Evolutionary conservation across 2,329 filamentous ascomycete species (phyloP).

Genomic region (Apiospora phragmitis): DNA sequence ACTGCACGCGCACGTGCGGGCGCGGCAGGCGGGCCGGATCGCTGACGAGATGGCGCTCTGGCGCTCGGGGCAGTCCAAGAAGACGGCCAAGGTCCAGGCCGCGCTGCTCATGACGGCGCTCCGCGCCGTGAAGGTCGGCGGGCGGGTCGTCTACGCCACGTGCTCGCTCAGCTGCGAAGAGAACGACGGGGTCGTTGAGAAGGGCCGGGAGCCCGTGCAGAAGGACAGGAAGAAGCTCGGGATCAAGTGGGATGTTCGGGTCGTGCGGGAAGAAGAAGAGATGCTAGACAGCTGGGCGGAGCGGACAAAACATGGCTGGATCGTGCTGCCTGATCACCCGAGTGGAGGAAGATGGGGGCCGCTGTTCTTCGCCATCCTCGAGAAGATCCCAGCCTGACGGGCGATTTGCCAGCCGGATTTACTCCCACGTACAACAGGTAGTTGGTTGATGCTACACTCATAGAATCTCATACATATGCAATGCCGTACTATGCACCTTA

Average conservation of each 20-base stretch:
- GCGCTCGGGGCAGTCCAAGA: slow-evolving; percentile 36
- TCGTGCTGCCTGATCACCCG: slow-evolving; percentile 39
- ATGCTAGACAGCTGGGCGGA: slow-evolving; percentile 28
- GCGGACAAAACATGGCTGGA: slow-evolving; percentile 37
- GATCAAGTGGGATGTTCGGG: slow-evolving; percentile 28
- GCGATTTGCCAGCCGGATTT: background rate
- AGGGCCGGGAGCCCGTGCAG: slow-evolving; percentile 30
- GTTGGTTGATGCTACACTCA: background rate
- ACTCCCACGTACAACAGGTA: background rate
- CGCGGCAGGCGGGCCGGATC: slow-evolving; percentile 28
- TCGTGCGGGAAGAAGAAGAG: slow-evolving; percentile 20
- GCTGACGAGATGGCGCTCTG: slow-evolving; percentile 38
- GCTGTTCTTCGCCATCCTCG: slow-evolving; percentile 39
- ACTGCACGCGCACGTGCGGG: slow-evolving; percentile 35
- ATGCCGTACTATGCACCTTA: background rate
- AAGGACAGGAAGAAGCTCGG: slow-evolving; percentile 38
- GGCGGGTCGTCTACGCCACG: slow-evolving; percentile 39
- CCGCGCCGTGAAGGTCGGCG: slow-evolving; percentile 33
- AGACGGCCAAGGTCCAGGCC: slow-evolving; percentile 33
- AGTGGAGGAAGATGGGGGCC: slow-evolving; percentile 38
- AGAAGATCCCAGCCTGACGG: slow-evolving; percentile 30
- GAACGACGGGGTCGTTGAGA: slow-evolving; percentile 41
- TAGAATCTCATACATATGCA: background rate
- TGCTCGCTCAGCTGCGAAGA: slow-evolving; percentile 40
- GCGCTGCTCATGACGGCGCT: slow-evolving; percentile 38